Percentiles rank a stretch among this genome's conserved stretches.
phyloP scores from a whole-genome alignment of 2,329 filamentous ascomycete genomes.

The Herpotrichia juniperi region DNA sequence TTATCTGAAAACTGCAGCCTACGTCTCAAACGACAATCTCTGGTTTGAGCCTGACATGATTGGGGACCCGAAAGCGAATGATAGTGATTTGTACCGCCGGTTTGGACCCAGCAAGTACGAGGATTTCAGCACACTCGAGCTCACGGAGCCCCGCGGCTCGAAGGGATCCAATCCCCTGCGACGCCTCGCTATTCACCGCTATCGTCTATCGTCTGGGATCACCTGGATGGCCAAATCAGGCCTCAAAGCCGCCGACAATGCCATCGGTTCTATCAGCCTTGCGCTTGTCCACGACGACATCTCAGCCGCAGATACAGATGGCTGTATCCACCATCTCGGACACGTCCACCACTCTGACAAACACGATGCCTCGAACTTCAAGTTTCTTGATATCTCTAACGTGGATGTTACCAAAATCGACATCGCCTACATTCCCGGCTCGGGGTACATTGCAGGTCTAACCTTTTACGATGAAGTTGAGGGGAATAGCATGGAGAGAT shows the following conservation, averaged over 20 bases:
- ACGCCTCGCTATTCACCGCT: slow-evolving; percentile 29
- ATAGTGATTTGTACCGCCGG: slow-evolving; percentile 16
- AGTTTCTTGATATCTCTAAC: slow-evolving; percentile 22
- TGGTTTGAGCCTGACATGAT: slow-evolving; percentile 33
- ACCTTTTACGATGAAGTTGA: slow-evolving; percentile 29
- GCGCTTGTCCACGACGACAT: slow-evolving; percentile 19
- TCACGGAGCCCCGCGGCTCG: slow-evolving; percentile 23
- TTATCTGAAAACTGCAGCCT: slow-evolving; percentile 25
- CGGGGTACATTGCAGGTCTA: slow-evolving; percentile 29
- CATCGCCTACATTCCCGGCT: slow-evolving; percentile 30
- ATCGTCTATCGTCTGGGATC: slow-evolving; percentile 20
- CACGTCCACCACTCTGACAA: slow-evolving; percentile 15
- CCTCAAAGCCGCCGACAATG: slow-evolving; percentile 24
- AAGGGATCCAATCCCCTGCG: slow-evolving; percentile 22
- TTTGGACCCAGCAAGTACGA: slow-evolving; percentile 27
- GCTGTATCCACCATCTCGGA: slow-evolving; percentile 27
- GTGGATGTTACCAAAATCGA: slow-evolving; percentile 34
- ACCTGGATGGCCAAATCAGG: slow-evolving; percentile 16
- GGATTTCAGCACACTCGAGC: slow-evolving; percentile 33
- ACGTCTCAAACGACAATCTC: slow-evolving; percentile 21
- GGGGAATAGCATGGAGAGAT: slow-evolving; percentile 17
- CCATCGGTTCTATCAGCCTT: slow-evolving; percentile 30
- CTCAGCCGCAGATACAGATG: slow-evolving; percentile 15
- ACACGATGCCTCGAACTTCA: slow-evolving; percentile 18
- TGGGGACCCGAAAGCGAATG: slow-evolving; percentile 26